These are phyloP conservation scores for Hymenoscyphus salicellus DNA, from an alignment of 2,329 filamentous ascomycete species.

Conservation along the genomic window DNA sequence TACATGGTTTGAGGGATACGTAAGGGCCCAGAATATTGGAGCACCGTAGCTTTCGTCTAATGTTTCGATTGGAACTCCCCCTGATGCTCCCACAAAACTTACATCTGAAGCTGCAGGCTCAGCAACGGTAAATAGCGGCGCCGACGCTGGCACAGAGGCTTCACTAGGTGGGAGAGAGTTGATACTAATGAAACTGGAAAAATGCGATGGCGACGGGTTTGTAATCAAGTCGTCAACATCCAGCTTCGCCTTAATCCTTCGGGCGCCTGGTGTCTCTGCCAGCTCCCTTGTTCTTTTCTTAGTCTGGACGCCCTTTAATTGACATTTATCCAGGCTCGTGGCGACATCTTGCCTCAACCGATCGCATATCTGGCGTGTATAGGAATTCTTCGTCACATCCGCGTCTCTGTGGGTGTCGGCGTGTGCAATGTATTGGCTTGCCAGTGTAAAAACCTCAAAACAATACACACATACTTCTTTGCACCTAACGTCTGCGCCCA, in stretches of 20 bases:
- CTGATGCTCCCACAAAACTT: slow-evolving; percentile 2
- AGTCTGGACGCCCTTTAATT: background rate
- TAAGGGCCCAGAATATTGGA: slow-evolving; percentile 3
- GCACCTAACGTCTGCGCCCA: background rate
- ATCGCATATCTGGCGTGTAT: slow-evolving; percentile 2
- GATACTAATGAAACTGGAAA: background rate
- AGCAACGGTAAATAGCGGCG: background rate
- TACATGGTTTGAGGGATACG: slow-evolving; percentile 2
- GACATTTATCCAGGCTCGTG: background rate
- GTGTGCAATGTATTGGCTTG: background rate
- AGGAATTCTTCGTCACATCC: slow-evolving; percentile 1
- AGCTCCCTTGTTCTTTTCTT: slow-evolving; percentile 3
- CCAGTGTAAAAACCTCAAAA: background rate
- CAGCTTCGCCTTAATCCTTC: slow-evolving; percentile 3
- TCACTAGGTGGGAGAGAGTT: background rate
- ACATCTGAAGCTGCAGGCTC: background rate
- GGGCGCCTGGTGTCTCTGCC: background rate
- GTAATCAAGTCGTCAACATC: slow-evolving; percentile 3
- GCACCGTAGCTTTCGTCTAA: slow-evolving; percentile 1
- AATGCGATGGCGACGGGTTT: slow-evolving; percentile 1
- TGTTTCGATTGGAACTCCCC: background rate
- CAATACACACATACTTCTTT: background rate
- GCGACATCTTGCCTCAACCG: background rate
- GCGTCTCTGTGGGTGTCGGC: background rate
- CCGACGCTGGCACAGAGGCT: slow-evolving; percentile 1